Base-by-base conservation (phyloP, 2,329 filamentous ascomycete species). In the Gnomoniopsis smithogilvyi region DNA sequence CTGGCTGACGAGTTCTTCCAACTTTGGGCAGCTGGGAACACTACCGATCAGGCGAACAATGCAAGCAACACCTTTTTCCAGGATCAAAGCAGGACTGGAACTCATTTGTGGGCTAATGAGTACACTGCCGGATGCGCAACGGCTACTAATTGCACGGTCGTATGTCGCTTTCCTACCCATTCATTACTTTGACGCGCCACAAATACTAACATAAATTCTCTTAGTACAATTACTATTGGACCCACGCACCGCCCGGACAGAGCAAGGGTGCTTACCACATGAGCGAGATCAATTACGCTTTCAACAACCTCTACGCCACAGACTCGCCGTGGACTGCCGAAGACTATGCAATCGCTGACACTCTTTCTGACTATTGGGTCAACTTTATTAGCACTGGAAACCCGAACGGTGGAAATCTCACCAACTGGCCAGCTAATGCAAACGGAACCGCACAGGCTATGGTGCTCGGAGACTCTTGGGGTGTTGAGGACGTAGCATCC, bases 291-390 rank as follows among this genome's bases (percentile, higher is more conserved):
- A 69, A 66, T 61, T 72, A 72, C 26, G 66, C 66, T 11, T 67
- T 73, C 43, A 68, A 69, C 62, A 72, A 70, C 53, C 64, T 72
- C n/a, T 73, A 69, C 66, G 62, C 60, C 14, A 48, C 26, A 4
- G 26, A 30, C 26, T 30, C 26, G 26, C 26, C 26, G 8, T 30
- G 26, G 26, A 30, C 26, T 30, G 26, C 61, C 0, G 54, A 62
- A 6, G 70, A 72, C 50, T 70, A 67, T 56, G 58, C 49, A 10
- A 66, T 73, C 46, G 64, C 68, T 43, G 36, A 57, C 6, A 59
- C 51, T 26, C 70, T 69, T 43, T 60, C 63, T 11, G 47, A 63
- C 4, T 63, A 61, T 47, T 63, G 61, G 61, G 34, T 33, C 17
- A 63, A 63, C 51, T 63, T 63, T 34, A 61, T 61, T 21, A 33